Percentiles rank a stretch among this genome's conserved stretches.
Conservation (phyloP, 371 early-diverging fungal species). For the Saksenaea oblongispora region DNA sequence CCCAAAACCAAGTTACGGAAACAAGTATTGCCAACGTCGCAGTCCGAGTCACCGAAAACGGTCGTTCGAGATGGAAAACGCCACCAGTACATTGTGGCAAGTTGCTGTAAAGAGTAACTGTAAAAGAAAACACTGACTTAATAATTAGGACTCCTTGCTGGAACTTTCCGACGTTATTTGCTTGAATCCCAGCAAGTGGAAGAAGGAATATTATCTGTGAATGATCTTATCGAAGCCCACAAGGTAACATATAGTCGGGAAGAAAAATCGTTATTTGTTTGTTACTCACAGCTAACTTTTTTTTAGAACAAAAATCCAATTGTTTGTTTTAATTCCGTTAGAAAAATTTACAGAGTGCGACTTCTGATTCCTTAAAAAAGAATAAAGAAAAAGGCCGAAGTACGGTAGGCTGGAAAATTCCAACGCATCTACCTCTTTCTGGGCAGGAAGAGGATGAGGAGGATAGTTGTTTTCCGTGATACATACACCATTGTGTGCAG, state of each 20-base stretch:
- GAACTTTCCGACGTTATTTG: conserved; percentile 51
- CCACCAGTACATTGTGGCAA: conserved; percentile 48
- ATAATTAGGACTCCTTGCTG: conserved; percentile 44
- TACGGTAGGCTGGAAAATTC: neutral
- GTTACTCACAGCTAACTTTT: neutral
- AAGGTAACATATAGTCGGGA: conserved; percentile 27
- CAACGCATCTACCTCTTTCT: neutral
- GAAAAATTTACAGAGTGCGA: conserved; percentile 42
- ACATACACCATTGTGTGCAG: no score
- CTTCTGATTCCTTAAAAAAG: neutral
- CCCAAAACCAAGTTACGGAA: conserved; percentile 53
- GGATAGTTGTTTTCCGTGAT: no score
- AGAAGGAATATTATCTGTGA: conserved; percentile 44
- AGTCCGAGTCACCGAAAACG: conserved; percentile 27
- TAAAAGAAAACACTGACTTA: neutral
- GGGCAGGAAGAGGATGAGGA: no score
- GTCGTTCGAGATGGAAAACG: conserved; percentile 46
- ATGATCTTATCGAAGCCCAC: conserved; percentile 46
- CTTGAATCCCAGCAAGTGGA: conserved; percentile 24
- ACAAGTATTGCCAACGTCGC: conserved; percentile 66
- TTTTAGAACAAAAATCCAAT: conserved; percentile 34
- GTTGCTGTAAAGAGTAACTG: neutral
- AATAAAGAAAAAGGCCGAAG: neutral
- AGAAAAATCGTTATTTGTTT: neutral
- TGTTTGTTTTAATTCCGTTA: conserved; percentile 57